A percentile compares a stretch with the other conserved stretches of the same genome.
Conservation (phyloP, 2,329 filamentous ascomycete genomes). For the Penicillium expansum region DNA sequence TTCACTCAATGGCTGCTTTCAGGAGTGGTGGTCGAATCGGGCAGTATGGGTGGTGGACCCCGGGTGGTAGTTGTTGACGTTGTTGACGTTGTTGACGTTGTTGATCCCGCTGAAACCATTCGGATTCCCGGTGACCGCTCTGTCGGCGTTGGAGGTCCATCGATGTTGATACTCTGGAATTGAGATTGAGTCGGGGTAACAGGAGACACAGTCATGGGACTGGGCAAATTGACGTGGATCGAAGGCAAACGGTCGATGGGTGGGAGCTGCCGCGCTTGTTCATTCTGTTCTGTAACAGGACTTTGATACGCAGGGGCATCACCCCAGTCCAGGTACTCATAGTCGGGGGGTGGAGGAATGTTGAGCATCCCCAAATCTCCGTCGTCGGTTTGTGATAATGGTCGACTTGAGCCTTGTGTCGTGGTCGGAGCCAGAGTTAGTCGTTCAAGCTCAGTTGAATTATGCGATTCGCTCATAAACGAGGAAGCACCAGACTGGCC, state of each 20-base stretch:
- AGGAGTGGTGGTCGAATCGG: conserved; percentile 7
- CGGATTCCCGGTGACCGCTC: not conserved
- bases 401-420: conserved; percentile 24
- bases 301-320: conserved; percentile 44
- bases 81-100: not conserved
- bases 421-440: conserved; percentile 26
- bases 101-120: conserved; percentile 2
- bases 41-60: not conserved
- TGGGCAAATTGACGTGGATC: conserved; percentile 34
- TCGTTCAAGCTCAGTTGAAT: conserved; percentile 29
- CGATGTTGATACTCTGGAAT: conserved; percentile 3
- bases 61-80: not conserved
- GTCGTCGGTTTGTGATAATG: conserved; percentile 28
- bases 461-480: conserved; percentile 32
- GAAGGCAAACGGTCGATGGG: conserved; percentile 28
- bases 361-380: conserved; percentile 38
- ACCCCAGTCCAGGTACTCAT: conserved; percentile 44
- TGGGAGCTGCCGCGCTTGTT: conserved; percentile 17
- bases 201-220: conserved; percentile 26
- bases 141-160: conserved; percentile 8
- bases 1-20: not conserved
- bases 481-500: conserved; percentile 38
- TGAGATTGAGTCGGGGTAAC: conserved; percentile 23
- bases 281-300: conserved; percentile 19
- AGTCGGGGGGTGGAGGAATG: conserved; percentile 42